A percentile compares a stretch with the other conserved stretches of the same genome.
These are phyloP conservation scores for Rhododendron ferrugineum DNA, from an alignment of 148 eudicot species.

Conservation along the genomic window DNA sequence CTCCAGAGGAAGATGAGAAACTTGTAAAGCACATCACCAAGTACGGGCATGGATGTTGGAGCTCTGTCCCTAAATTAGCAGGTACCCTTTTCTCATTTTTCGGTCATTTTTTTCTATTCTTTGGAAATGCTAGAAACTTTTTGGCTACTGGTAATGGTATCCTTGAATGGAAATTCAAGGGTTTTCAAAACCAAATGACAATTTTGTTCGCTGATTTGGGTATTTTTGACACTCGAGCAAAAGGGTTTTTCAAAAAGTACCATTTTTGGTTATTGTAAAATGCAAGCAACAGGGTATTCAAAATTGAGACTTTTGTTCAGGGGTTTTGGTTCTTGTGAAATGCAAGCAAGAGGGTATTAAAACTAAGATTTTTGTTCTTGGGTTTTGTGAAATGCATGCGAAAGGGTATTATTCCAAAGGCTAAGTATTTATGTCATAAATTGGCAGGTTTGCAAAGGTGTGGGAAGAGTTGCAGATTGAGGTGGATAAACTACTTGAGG, in stretches of 20 bases:
- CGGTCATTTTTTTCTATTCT: too few species aligned
- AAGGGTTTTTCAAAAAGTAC: background rate
- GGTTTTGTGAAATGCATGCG: conserved; percentile 10
- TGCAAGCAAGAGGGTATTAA: background rate
- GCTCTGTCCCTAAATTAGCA: conserved; percentile 76
- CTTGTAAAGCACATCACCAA: conserved; percentile 78
- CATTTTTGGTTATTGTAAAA: background rate
- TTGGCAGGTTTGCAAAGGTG: conserved; percentile 80
- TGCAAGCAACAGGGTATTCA: conserved; percentile 15
- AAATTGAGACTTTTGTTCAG: background rate
- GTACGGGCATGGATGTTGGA: conserved; percentile 76
- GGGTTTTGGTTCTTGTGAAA: background rate
- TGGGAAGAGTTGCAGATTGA: conserved; percentile 89
- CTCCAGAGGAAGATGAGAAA: conserved; percentile 98
- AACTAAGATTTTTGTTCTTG: background rate
- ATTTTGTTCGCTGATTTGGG: background rate
- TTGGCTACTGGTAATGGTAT: background rate
- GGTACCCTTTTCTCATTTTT: conserved; percentile 23
- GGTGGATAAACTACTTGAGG: conserved; percentile 81
- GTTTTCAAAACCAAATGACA: background rate
- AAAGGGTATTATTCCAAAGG: background rate
- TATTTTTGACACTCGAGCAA: background rate
- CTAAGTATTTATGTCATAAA: background rate
- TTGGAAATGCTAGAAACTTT: background rate
- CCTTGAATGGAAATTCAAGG: conserved; percentile 7